phyloP scores from a whole-genome alignment of 2,329 filamentous ascomycete species.

The Claviceps pusilla region DNA sequence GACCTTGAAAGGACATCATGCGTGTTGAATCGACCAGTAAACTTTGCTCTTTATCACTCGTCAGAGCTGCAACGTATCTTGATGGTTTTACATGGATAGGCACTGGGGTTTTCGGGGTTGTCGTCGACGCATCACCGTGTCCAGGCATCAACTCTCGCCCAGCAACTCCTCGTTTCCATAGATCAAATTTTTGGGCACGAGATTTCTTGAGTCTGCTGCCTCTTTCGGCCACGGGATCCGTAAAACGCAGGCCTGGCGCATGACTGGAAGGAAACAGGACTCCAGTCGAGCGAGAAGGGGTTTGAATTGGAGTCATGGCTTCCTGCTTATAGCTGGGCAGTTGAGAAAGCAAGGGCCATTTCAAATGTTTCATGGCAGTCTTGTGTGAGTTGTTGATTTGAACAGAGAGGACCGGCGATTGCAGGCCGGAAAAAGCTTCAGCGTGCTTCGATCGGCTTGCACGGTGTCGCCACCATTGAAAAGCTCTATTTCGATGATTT shows the following conservation, averaged over 20 bases:
- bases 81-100: constrained; percentile 1
- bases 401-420: neutral
- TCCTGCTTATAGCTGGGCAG: constrained; percentile 11
- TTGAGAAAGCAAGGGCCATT: constrained; percentile 11
- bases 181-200: neutral
- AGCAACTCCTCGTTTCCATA: neutral
- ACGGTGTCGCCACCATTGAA: constrained; percentile 18
- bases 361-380: constrained; percentile 14
- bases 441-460: constrained; percentile 7
- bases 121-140: constrained; percentile 6
- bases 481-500: constrained; percentile 16
- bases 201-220: constrained; percentile 12
- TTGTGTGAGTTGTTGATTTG: constrained; percentile 6
- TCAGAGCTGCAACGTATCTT: neutral
- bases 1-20: neutral
- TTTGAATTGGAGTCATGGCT: constrained; percentile 17
- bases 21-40: neutral
- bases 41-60: neutral
- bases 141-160: neutral
- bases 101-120: constrained; percentile 11
- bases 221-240: constrained; percentile 17
- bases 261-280: constrained; percentile 23
- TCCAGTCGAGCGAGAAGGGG: constrained; percentile 33
- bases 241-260: constrained; percentile 13
- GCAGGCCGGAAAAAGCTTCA: neutral